phyloP scores from a whole-genome alignment of 352 stramenopile species.

The Phytophthora syringae region DNA sequence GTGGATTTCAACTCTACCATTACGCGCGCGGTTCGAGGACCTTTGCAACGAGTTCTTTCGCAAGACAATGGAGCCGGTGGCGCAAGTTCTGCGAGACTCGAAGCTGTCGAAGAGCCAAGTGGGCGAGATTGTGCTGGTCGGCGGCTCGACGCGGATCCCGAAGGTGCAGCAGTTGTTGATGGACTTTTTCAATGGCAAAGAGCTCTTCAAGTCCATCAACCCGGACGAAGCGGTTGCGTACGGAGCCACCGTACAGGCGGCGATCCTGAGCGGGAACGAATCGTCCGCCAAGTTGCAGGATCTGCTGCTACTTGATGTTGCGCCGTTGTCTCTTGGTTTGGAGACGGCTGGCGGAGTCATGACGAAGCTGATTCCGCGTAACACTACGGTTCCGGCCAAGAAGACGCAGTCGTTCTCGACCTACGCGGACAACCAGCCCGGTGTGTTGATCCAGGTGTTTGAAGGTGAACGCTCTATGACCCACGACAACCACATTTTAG shows the following conservation, averaged over 20 bases:
- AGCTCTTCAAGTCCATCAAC: conserved; percentile 82
- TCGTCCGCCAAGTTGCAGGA: conserved; percentile 85
- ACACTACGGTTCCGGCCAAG: conserved; percentile 87
- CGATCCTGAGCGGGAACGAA: conserved; percentile 58
- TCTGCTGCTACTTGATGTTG: conserved; percentile 88
- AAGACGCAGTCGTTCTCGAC: conserved; percentile 89
- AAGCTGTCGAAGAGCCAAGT: conserved; percentile 87
- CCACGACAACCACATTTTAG: conserved; percentile 90
- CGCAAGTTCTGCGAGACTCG: conserved; percentile 87
- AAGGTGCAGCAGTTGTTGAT: conserved; percentile 64
- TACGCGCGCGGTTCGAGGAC: conserved; percentile 92
- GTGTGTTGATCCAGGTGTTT: conserved; percentile 89
- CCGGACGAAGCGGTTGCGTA: conserved; percentile 85
- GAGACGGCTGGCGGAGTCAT: conserved; percentile 90
- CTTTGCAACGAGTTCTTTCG: conserved; percentile 90
- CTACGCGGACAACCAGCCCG: conserved; percentile 84
- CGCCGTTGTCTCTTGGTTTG: conserved; percentile 83
- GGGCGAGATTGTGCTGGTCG: conserved; percentile 82
- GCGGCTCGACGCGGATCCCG: conserved; percentile 78
- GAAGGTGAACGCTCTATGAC: conserved; percentile 95
- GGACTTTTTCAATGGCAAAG: conserved; percentile 65
- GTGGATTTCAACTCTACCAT: conserved; percentile 95
- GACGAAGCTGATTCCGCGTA: conserved; percentile 83
- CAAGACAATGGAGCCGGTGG: conserved; percentile 88
- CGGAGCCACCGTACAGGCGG: conserved; percentile 73